Conservation (phyloP, 495 filamentous ascomycete species). For the Penicillium daleae region DNA sequence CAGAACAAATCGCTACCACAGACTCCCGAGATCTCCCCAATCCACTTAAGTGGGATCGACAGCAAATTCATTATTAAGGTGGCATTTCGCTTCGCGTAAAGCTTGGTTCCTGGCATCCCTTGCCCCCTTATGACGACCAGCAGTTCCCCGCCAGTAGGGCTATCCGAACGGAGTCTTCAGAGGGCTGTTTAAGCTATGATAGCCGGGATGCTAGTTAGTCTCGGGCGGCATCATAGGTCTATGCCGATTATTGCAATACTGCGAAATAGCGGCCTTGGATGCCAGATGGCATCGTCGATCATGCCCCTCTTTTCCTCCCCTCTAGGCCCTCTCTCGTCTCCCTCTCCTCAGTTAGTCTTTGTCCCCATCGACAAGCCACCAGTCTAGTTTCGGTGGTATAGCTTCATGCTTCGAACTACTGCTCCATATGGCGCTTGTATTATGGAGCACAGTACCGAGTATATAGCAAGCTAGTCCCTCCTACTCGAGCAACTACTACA, state of each 20-base stretch:
- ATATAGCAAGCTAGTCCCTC: neutral
- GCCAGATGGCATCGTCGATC: conserved; percentile 12
- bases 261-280: conserved; percentile 1
- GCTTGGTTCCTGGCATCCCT: conserved; percentile 14
- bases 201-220: conserved; percentile 1
- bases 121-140: conserved; percentile 8
- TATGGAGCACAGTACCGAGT: neutral
- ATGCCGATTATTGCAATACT: neutral
- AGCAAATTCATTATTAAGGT: neutral
- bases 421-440: neutral
- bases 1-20: neutral
- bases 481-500: neutral
- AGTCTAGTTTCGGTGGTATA: neutral
- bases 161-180: conserved; percentile 9
- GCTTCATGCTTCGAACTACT: neutral
- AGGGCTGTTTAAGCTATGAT: conserved; percentile 1
- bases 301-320: conserved; percentile 13
- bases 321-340: neutral
- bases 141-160: conserved; percentile 22
- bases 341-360: neutral
- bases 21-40: conserved; percentile 7
- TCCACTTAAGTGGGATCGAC: conserved; percentile 7
- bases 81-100: neutral
- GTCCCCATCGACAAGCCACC: conserved; percentile 2
- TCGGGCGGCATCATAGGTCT: neutral